Percentiles rank a stretch among this genome's conserved stretches.
phyloP scores from a whole-genome alignment of 345 rosid genomes.

The Euphorbia peplus region DNA sequence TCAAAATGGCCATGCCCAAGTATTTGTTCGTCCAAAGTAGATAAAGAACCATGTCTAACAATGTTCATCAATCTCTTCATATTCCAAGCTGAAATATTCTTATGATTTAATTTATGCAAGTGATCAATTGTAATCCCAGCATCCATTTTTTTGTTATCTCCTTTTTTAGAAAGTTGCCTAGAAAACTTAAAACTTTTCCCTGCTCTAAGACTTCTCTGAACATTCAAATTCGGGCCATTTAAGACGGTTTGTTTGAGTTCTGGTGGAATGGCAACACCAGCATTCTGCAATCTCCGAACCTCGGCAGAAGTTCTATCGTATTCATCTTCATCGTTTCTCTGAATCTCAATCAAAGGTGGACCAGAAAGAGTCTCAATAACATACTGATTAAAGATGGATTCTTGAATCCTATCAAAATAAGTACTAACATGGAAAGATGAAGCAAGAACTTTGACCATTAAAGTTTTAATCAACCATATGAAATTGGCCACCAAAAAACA shows the following conservation, averaged over 20 bases:
- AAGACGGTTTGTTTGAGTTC: slow-evolving; percentile 42
- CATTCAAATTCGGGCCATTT: slow-evolving; percentile 13
- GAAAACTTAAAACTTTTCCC: slow-evolving; percentile 48
- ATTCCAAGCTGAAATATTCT: slow-evolving; percentile 93
- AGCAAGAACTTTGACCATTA: slow-evolving; percentile 76
- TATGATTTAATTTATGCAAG: slow-evolving; percentile 61
- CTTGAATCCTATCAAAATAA: slow-evolving; percentile 88
- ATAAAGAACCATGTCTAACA: slow-evolving; percentile 61
- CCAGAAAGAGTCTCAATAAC: slow-evolving; percentile 84
- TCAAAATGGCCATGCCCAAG: slow-evolving; percentile 44
- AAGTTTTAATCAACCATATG: slow-evolving; percentile 82
- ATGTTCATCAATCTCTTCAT: slow-evolving; percentile 94
- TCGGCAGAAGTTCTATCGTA: slow-evolving; percentile 44
- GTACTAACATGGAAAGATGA: slow-evolving; percentile 91
- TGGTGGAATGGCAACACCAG: slow-evolving; percentile 56
- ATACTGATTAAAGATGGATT: slow-evolving; percentile 68
- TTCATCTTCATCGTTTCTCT: slow-evolving; percentile 43
- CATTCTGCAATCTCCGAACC: slow-evolving; percentile 48
- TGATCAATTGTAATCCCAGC: slow-evolving; percentile 55
- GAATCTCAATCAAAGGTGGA: slow-evolving; percentile 61
- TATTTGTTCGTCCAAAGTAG: slow-evolving; percentile 79
- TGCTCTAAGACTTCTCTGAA: slow-evolving; percentile 21
- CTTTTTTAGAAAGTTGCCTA: slow-evolving; percentile 26
- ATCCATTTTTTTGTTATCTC: slow-evolving; percentile 19
- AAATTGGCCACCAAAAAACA: slow-evolving; percentile 63